Percentiles rank a stretch among this genome's conserved stretches.
Evolutionary conservation across 2,329 filamentous ascomycete genomes (phyloP).

Genomic region (Clathrospora elynae): DNA sequence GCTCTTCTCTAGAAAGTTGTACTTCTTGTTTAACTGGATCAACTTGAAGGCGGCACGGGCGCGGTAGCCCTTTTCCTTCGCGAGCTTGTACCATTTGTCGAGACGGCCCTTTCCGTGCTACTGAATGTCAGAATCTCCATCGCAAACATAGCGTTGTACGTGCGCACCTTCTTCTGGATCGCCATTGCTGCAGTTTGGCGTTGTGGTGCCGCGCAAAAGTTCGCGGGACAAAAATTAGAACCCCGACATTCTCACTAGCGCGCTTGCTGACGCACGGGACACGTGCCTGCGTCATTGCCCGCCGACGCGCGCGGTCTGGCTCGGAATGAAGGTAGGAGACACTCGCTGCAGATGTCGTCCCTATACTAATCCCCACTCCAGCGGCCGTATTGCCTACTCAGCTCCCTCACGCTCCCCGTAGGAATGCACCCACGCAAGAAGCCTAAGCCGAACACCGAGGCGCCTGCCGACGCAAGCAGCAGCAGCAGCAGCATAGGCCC

Average conservation of each 20-base stretch:
- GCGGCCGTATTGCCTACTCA: conserved; percentile 27
- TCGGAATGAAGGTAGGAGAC: conserved; percentile 26
- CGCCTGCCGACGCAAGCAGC: conserved; percentile 24
- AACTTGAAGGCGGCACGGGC: conserved; percentile 97
- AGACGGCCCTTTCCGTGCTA: conserved; percentile 94
- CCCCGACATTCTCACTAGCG: conserved; percentile 16
- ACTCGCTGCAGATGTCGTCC: conserved; percentile 12
- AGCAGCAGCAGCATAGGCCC: conserved; percentile 12
- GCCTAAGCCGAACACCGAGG: conserved; percentile 47
- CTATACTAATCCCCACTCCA: conserved; percentile 17
- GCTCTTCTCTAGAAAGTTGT: conserved; percentile 96
- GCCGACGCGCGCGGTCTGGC: conserved; percentile 14
- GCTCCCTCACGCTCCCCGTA: conserved; percentile 13
- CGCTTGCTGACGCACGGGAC: conserved; percentile 29
- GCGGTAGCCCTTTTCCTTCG: conserved; percentile 97
- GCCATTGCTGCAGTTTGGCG: conserved; percentile 66
- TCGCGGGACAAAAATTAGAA: conserved; percentile 28
- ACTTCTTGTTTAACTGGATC: conserved; percentile 98
- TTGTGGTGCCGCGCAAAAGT: conserved; percentile 26
- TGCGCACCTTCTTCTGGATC: conserved; percentile 82
- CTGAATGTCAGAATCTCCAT: conserved; percentile 30
- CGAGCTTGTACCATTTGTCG: conserved; percentile 98
- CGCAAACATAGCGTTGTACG: neutral
- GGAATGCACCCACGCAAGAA: conserved; percentile 52
- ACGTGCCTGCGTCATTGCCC: conserved; percentile 28